These are phyloP conservation scores for Lipomyces yamadae DNA, from an alignment of 805 yeast species.

Conservation along the genomic window DNA sequence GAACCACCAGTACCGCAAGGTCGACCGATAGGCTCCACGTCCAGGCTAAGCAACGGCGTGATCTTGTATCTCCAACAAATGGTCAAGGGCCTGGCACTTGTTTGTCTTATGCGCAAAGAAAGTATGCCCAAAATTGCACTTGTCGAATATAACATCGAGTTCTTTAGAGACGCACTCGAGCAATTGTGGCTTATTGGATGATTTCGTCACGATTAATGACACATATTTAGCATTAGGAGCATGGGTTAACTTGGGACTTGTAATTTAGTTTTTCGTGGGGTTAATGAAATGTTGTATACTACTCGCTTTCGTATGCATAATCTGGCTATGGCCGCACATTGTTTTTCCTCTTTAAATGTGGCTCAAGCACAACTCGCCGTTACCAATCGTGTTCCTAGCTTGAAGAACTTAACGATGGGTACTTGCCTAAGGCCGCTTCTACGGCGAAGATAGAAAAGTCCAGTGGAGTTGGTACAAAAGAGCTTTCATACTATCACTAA, in stretches of 20 bases:
- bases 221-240: not conserved
- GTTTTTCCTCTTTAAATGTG: too few relatives aligned
- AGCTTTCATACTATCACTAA: too few relatives aligned
- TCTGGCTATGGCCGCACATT: too few relatives aligned
- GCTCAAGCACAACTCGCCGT: too few relatives aligned
- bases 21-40: constrained; percentile 60
- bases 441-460: too few relatives aligned
- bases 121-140: constrained; percentile 61
- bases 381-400: too few relatives aligned
- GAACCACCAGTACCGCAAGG: not conserved
- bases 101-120: constrained; percentile 79
- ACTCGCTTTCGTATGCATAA: too few relatives aligned
- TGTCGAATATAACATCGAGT: constrained; percentile 85
- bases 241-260: not conserved
- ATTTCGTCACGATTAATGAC: not conserved
- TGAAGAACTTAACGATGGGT: too few relatives aligned
- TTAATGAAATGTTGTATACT: too few relatives aligned
- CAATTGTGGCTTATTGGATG: constrained; percentile 28
- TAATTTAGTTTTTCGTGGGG: not conserved
- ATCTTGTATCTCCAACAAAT: constrained; percentile 83
- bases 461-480: too few relatives aligned
- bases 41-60: constrained; percentile 82
- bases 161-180: constrained; percentile 52
- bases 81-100: constrained; percentile 91
- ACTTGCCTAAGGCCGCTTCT: too few relatives aligned